Conservation (phyloP, 23 red algal genomes). For the Chondrus crispus region DNA sequence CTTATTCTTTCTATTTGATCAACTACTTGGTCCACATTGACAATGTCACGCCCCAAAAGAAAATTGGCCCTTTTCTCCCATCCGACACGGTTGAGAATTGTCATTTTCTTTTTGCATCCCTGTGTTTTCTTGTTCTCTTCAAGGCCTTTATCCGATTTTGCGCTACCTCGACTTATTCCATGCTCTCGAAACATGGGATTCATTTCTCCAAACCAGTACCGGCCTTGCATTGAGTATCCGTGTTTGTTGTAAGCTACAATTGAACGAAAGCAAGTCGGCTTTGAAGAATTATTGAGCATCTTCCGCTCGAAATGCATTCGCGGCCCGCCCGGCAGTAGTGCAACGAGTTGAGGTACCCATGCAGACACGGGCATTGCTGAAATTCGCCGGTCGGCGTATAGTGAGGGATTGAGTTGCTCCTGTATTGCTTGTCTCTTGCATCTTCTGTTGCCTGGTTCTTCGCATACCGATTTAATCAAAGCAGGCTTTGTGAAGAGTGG, state of each 20-base stretch:
- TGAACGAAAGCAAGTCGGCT: slow-evolving; percentile 31
- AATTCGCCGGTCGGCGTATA: slow-evolving; percentile 25
- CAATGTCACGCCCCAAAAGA: slow-evolving; percentile 29
- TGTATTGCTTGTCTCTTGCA: slow-evolving; percentile 4
- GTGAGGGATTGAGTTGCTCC: neutral
- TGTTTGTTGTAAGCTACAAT: slow-evolving; percentile 1
- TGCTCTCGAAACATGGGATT: slow-evolving; percentile 40
- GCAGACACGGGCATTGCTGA: slow-evolving; percentile 9
- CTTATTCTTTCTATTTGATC: slow-evolving; percentile 1
- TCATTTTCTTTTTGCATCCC: neutral
- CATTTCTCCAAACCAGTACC: slow-evolving; percentile 21
- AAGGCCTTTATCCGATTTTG: neutral
- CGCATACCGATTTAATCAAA: slow-evolving; percentile 13
- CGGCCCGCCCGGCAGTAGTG: slow-evolving; percentile 42
- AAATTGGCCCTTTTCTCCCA: slow-evolving; percentile 30
- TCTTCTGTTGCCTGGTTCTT: slow-evolving; percentile 4
- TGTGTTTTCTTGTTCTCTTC: neutral
- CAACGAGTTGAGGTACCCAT: slow-evolving; percentile 47
- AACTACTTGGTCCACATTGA: slow-evolving; percentile 33
- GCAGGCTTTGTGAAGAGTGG: neutral
- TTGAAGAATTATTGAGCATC: slow-evolving; percentile 17
- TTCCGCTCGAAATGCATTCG: neutral
- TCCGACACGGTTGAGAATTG: slow-evolving; percentile 45
- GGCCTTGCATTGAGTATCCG: neutral
- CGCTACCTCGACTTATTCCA: slow-evolving; percentile 2